Evolutionary conservation across 2,329 filamentous ascomycete species (phyloP), one percentile per base, ranked within the genome.

Genomic region (Tolypocladium ovalisporum): DNA sequence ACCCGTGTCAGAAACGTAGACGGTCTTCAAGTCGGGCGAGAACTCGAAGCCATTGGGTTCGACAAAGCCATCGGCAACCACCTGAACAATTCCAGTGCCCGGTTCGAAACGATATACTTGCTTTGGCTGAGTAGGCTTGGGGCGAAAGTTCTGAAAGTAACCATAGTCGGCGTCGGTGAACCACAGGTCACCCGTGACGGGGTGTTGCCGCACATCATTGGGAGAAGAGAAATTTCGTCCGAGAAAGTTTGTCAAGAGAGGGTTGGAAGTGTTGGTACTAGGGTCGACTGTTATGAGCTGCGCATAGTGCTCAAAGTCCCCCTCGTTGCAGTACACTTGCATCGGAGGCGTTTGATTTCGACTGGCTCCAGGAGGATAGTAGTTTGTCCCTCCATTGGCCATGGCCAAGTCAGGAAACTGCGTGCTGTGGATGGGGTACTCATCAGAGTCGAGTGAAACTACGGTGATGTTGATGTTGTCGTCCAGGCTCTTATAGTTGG

Each of bases 151-250:
- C 63, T 86, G 83, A 47, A 80, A 72, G 59, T 75, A 80, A 3
- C 81, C 84, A 61, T 86, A 86, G 9, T 77, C 73, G 0, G 80
- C 78, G 58, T 87, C 83, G 1, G 83, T 86, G 63, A 87, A 86
- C 71, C 84, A 87, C n/a, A 86, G 70, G 32, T 82, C 76, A n/a
- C 76, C 75, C 57, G 78, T 83, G 13, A 68, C 66, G 35, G 81
- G 75, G 61, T 84, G 76, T 57, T 82, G 65, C 1, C 76, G 73
- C 0, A 81, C 73, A 59, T 86, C 83, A 61, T 85, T 85, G 13
- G 84, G 68, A 0, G 81, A 84, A 65, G 78, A 83, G 68, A 85
- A 86, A 44, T 79, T 74, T 3, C 81, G 76, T 22, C 83, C 82
- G 54, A 81, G 81, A 65, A 74, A 87, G 66, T 81, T 83, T 62